phyloP scores from a whole-genome alignment of 108 stramenopile genomes.

The Cyclotella distinguenda region DNA sequence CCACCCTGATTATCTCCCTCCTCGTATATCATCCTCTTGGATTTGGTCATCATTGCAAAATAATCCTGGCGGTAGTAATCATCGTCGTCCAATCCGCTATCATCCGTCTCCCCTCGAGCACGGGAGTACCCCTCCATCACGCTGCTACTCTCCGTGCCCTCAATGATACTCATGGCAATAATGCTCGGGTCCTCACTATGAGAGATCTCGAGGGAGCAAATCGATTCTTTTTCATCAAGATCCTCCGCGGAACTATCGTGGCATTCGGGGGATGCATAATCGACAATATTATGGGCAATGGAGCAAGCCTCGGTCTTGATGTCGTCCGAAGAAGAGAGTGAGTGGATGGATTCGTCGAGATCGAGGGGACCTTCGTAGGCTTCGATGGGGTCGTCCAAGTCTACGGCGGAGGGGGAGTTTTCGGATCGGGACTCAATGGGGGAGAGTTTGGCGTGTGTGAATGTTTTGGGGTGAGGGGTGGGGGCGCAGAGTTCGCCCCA shows the following conservation, averaged over 20 bases:
- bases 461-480: not conserved
- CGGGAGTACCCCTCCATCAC: not conserved
- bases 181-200: constrained; percentile 6
- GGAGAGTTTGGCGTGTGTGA: not conserved
- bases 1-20: not conserved
- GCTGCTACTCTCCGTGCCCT: not conserved
- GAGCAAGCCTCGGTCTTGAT: not conserved
- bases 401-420: not conserved
- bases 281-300: not conserved
- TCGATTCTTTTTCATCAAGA: too few species aligned
- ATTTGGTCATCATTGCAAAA: constrained; percentile 15
- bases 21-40: constrained; percentile 3
- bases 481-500: constrained; percentile 15
- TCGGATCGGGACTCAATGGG: not conserved
- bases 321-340: not conserved
- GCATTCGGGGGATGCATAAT: not conserved
- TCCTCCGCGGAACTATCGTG: too few species aligned
- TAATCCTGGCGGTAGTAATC: constrained; percentile 25
- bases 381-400: not conserved
- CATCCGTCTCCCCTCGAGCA: constrained; percentile 7
- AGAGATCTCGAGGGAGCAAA: too few species aligned
- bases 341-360: not conserved
- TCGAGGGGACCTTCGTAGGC: constrained; percentile 9
- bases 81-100: constrained; percentile 18
- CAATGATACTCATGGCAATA: constrained; percentile 12